phyloP scores from a whole-genome alignment of 305 asterid genomes.

The Fraxinus sp. region DNA sequence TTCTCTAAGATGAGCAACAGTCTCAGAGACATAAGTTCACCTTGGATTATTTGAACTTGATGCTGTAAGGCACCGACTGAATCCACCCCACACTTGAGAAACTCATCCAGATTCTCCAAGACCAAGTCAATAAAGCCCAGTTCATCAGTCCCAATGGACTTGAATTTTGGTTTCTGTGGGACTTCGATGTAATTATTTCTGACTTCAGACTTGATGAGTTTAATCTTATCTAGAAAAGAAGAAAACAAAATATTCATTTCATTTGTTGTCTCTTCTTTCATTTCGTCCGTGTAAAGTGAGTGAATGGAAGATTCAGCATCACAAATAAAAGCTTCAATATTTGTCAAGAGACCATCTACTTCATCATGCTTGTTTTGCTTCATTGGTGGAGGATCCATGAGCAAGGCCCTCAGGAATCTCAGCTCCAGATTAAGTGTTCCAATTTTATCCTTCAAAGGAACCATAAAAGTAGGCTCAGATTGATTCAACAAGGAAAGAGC shows the following conservation, averaged over 20 bases:
- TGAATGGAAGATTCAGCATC: not conserved
- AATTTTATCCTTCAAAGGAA: not conserved
- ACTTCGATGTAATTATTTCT: not conserved
- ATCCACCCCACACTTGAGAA: not conserved
- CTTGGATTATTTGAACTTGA: constrained; percentile 1
- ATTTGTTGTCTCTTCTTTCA: not conserved
- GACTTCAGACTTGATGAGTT: not conserved
- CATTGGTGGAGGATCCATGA: not conserved
- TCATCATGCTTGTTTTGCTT: not conserved
- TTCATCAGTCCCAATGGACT: constrained; percentile 1
- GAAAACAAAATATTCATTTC: not conserved
- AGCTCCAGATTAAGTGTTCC: not conserved
- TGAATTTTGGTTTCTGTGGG: not conserved
- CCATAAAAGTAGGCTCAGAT: not conserved
- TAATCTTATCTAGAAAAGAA: not conserved
- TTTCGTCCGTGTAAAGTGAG: not conserved
- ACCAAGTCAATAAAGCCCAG: constrained; percentile 18
- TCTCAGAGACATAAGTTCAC: not conserved
- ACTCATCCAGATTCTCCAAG: constrained; percentile 3
- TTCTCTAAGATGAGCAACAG: not conserved
- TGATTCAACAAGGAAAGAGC: no score
- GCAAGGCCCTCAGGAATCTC: not conserved
- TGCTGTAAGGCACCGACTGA: not conserved
- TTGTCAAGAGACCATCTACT: not conserved
- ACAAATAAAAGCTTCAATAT: not conserved